Evolutionary conservation across 2,329 filamentous ascomycete species (phyloP), one percentile per base, ranked within the genome.

Genomic region (Curvularia hawaiiensis): DNA sequence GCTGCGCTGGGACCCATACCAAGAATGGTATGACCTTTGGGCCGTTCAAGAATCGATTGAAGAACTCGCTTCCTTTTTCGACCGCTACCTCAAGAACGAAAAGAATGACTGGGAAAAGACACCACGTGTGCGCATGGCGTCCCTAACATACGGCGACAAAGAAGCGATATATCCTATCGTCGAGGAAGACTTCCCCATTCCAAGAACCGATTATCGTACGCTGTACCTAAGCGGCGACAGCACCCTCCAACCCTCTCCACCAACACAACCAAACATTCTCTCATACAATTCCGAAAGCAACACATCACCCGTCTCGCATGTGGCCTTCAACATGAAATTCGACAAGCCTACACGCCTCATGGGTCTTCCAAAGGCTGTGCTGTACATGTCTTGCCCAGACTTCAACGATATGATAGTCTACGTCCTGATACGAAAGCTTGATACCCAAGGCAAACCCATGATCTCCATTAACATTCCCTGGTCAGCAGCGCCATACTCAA

Each of bases 31-130:
- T 33, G 62, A 68, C 38, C 50, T 63, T 5, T 68, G 53, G 52
- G 52, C 55, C 8, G 54, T 44, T 11, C 54, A 39, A 10, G 50
- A 50, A 40, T 55, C 59, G 16, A 58, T 59, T 12, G 56, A 65
- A 9, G 62, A 68, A 6, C 54, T 68, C 7, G 45, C 52, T 1
- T 30, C 33, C 24, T 84, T 82, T 67, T 83, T 83, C 55, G 80
- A 83, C 54, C 68, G 65, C 3, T 84, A 79, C 54, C 69, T 82
- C 12, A 80, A 79, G 22, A 76, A 71, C 0, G 68, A 72, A 0
- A 59, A 79, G 1, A 84, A 83, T 50, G 79, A 66, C 14, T 83
- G 79, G 79, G 78, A 82, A 52, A 70, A 75, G 35, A 83, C 80
- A 0, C 80, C 81, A 0, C 71, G 70, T 30, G 78, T 83, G 2